These are phyloP conservation scores for Panicum hallii DNA, from an alignment of 202 grass and related monocot genomes.

Conservation along the genomic window DNA sequence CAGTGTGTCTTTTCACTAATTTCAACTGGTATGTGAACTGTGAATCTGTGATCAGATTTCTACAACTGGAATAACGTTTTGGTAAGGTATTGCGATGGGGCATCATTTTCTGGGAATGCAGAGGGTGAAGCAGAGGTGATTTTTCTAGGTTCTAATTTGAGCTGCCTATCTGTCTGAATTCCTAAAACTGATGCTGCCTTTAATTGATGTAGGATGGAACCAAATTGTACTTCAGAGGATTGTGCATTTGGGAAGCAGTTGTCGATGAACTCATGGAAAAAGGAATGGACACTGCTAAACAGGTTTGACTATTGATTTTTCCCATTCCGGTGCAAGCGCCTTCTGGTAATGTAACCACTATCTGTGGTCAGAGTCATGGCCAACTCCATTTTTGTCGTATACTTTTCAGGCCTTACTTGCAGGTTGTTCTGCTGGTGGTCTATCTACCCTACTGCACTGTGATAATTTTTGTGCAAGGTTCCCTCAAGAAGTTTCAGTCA, in stretches of 20 bases:
- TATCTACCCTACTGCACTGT: slow-evolving; percentile 66
- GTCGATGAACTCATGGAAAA: slow-evolving; percentile 63
- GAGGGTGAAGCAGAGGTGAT: slow-evolving; percentile 50
- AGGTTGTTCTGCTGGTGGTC: slow-evolving; percentile 78
- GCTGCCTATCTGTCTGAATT: not conserved
- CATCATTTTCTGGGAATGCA: slow-evolving; percentile 71
- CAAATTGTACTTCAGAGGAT: slow-evolving; percentile 68
- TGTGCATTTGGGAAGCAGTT: slow-evolving; percentile 62
- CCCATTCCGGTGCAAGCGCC: not conserved
- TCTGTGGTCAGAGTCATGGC: not conserved
- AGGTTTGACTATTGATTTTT: slow-evolving; percentile 41
- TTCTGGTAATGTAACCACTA: not conserved
- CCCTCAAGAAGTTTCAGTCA: slow-evolving; percentile 52
- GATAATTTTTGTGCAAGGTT: slow-evolving; percentile 61
- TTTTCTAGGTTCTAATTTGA: not conserved
- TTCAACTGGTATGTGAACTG: no score
- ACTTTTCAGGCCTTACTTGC: slow-evolving; percentile 62
- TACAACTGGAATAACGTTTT: slow-evolving; percentile 83
- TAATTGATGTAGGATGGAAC: slow-evolving; percentile 39
- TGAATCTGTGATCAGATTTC: slow-evolving; percentile 58
- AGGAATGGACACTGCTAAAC: slow-evolving; percentile 55
- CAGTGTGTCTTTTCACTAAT: not conserved
- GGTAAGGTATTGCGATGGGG: slow-evolving; percentile 79
- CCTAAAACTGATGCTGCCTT: not conserved
- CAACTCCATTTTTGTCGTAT: not conserved